These are phyloP conservation scores for Sporothrix mexicana DNA, from an alignment of 2,329 filamentous ascomycete species.

Conservation along the genomic window DNA sequence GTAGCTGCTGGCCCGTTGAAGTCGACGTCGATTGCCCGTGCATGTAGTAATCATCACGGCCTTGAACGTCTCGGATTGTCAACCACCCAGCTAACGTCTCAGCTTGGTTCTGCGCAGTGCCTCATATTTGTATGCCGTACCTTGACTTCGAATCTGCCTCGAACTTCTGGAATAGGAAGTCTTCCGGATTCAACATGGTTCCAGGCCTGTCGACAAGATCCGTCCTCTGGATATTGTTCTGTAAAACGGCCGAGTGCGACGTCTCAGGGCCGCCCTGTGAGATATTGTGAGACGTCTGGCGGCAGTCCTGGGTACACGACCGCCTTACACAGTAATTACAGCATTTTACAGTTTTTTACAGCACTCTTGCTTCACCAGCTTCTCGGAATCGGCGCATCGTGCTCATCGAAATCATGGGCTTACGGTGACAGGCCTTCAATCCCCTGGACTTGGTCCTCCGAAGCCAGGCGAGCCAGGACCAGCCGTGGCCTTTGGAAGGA, in stretches of 20 bases:
- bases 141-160: background rate
- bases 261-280: constrained; percentile 7
- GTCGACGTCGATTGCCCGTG: background rate
- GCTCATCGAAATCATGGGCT: background rate
- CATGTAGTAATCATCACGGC: background rate
- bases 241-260: constrained; percentile 20
- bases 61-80: background rate
- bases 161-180: constrained; percentile 1
- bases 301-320: background rate
- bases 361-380: background rate
- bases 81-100: background rate
- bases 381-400: background rate
- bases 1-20: background rate
- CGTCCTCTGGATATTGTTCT: background rate
- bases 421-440: background rate
- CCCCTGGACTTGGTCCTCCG: background rate
- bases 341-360: background rate
- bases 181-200: background rate
- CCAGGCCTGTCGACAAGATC: background rate
- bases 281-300: background rate
- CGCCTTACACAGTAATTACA: background rate
- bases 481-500: background rate
- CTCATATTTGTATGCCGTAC: background rate
- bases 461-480: background rate
- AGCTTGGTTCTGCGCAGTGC: background rate